phyloP scores from a whole-genome alignment of 1,284 basidiomycete genomes.

The Lentinus polychrous region DNA sequence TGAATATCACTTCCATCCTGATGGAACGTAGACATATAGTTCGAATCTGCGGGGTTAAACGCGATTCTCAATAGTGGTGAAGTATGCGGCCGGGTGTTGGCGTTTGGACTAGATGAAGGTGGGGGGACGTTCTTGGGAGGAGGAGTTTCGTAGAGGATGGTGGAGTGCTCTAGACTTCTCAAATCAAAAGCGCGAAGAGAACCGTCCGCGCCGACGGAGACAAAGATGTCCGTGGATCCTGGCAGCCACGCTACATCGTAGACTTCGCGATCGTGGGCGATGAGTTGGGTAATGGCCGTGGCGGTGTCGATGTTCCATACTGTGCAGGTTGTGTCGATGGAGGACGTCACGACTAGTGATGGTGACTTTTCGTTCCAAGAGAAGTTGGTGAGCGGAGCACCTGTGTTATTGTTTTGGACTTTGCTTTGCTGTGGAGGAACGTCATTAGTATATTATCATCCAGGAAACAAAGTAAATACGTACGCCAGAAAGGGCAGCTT shows the following conservation, averaged over 20 bases:
- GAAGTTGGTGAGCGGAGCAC: slow-evolving; percentile 90
- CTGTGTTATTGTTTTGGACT: slow-evolving; percentile 74
- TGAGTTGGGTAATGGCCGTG: slow-evolving; percentile 94
- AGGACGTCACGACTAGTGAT: slow-evolving; percentile 87
- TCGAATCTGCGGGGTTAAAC: slow-evolving; percentile 82
- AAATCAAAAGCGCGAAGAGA: slow-evolving; percentile 95
- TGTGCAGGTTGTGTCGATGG: slow-evolving; percentile 93
- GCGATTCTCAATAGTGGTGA: slow-evolving; percentile 79
- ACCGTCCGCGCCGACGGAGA: slow-evolving; percentile 97
- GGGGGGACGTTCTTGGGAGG: slow-evolving; percentile 59
- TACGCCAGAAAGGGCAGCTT: slow-evolving; percentile 78
- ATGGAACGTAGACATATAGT: slow-evolving; percentile 92
- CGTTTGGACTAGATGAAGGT: slow-evolving; percentile 47
- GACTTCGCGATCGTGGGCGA: slow-evolving; percentile 97
- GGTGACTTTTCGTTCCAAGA: slow-evolving; percentile 93
- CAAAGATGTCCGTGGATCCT: slow-evolving; percentile 95
- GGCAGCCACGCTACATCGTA: slow-evolving; percentile 99
- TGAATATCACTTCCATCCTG: slow-evolving; percentile 84
- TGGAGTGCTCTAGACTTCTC: slow-evolving; percentile 94
- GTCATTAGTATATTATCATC: not conserved
- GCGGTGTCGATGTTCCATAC: slow-evolving; percentile 97
- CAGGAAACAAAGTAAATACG: slow-evolving; percentile 25
- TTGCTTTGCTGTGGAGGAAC: slow-evolving; percentile 65
- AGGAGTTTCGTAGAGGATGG: slow-evolving; percentile 95
- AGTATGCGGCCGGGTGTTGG: slow-evolving; percentile 62